Base-by-base conservation (phyloP, 2,329 filamentous ascomycete species). In the Albifimbria verrucaria region DNA sequence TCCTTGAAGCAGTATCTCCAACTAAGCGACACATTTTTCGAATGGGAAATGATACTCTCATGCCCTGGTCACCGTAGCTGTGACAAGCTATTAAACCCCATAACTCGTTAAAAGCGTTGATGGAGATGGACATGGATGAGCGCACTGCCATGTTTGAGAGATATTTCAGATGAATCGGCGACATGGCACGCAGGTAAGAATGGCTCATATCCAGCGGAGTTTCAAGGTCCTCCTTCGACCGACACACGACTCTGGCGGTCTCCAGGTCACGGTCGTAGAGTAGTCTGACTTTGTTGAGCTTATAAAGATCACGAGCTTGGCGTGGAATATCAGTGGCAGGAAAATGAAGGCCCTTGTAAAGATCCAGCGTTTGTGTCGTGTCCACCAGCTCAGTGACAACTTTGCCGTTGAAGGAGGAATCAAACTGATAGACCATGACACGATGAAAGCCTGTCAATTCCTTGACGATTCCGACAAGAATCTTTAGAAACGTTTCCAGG, bases 71-170 rank as follows among this genome's bases (percentile, higher is more conserved):
- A 0, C 89, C 91, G 61, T 96, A 96, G 0, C 87, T 83, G 65
- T 96, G 92, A 55, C 91, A 96, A 2, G 90, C 86, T 41, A 96
- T 91, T 24, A 96, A 73, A 0, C 92, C 92, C 92, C 92, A 96
- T 0, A 96, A 73, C 61, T 95, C 88, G 59, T 82, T 79, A 61
- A 95, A 94, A 0, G 89, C 89, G 58, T 91, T 94, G 64, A 96
- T 89, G 1, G 91, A 95, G 55, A 96, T 92, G 0, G 91, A 96
- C 91, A 96, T 96, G 58, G 90, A 96, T 0, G 90, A 90, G n/a
- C 91, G 85, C 1, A 96, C 91, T 7, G 86, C 87, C 92, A 96
- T 96, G 65, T 96, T 92, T 6, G 75, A 80, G 3, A 96, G 77
- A 61, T 96, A 96, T 64, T 95, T 95, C 51, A 96, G 70, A 64